A percentile compares a stretch with the other conserved stretches of the same genome.
These are phyloP conservation scores for Colletotrichum karsti DNA, from an alignment of 2,329 filamentous ascomycete species.

Conservation along the genomic window DNA sequence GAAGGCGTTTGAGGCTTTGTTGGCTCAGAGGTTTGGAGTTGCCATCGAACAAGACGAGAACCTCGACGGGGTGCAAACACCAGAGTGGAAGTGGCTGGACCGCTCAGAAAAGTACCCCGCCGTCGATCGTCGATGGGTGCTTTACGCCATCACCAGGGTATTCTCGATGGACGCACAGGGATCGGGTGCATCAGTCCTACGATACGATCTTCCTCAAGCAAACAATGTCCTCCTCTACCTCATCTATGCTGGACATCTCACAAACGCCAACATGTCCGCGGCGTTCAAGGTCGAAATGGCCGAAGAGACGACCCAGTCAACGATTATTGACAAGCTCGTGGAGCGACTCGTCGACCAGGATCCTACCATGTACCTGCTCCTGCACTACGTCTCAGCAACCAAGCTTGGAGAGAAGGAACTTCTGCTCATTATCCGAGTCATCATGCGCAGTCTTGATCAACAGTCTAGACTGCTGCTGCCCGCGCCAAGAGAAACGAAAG, in stretches of 20 bases:
- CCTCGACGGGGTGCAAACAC: constrained; percentile 32
- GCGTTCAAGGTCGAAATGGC: constrained; percentile 61
- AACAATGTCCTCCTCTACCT: constrained; percentile 68
- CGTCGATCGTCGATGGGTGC: constrained; percentile 72
- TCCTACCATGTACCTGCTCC: constrained; percentile 71
- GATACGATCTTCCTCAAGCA: constrained; percentile 55
- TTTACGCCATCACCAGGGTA: constrained; percentile 69
- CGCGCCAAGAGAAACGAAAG: constrained; percentile 31
- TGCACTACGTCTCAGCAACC: constrained; percentile 71
- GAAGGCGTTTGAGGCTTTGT: constrained; percentile 56
- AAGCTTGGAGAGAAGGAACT: constrained; percentile 73
- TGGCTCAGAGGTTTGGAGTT: constrained; percentile 55
- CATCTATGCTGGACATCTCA: constrained; percentile 67
- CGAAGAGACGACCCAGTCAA: constrained; percentile 48
- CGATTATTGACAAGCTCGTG: constrained; percentile 65
- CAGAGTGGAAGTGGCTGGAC: constrained; percentile 61
- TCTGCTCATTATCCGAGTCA: constrained; percentile 68
- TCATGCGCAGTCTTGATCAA: constrained; percentile 74
- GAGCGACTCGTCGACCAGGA: constrained; percentile 71
- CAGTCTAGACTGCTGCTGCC: constrained; percentile 30
- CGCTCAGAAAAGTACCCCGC: constrained; percentile 54
- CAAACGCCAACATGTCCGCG: constrained; percentile 64
- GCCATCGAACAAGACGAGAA: constrained; percentile 30
- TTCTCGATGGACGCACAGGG: constrained; percentile 59
- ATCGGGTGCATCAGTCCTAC: constrained; percentile 38